phyloP scores from a whole-genome alignment of 2,329 filamentous ascomycete species.

The Talaromyces sp. region DNA sequence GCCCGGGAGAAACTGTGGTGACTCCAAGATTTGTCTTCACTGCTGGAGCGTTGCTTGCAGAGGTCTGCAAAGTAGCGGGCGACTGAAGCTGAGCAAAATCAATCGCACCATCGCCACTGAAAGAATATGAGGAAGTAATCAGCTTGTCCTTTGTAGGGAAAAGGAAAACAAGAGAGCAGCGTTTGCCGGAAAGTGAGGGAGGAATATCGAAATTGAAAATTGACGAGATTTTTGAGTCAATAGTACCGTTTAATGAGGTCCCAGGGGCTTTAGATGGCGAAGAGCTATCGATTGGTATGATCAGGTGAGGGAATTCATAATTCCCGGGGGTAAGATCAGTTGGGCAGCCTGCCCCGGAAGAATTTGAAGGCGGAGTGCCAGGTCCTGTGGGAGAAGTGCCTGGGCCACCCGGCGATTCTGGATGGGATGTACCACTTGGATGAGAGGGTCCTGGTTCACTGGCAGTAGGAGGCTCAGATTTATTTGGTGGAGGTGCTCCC shows the following conservation, averaged over 20 bases:
- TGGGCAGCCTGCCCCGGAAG: conserved; percentile 34
- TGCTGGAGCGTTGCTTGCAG: conserved; percentile 50
- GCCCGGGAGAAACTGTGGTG: conserved; percentile 48
- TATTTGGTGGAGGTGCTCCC: conserved; percentile 1
- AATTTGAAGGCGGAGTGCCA: background rate
- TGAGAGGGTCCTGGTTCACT: conserved; percentile 10
- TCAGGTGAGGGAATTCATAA: conserved; percentile 59
- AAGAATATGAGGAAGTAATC: conserved; percentile 56
- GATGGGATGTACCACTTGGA: background rate
- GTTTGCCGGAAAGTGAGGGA: conserved; percentile 49
- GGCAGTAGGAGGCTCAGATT: background rate
- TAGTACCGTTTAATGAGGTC: conserved; percentile 52
- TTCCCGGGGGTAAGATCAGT: conserved; percentile 39
- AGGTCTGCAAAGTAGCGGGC: conserved; percentile 47
- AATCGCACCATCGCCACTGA: conserved; percentile 51
- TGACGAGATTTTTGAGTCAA: conserved; percentile 50
- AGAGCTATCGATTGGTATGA: conserved; percentile 55
- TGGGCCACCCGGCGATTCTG: background rate
- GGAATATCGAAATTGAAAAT: conserved; percentile 70
- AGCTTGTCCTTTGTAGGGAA: conserved; percentile 56
- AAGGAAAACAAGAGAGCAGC: conserved; percentile 63
- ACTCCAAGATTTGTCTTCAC: conserved; percentile 42
- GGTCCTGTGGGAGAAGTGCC: background rate
- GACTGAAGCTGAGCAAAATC: conserved; percentile 49
- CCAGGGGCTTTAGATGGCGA: conserved; percentile 51